Percentiles rank a stretch among this genome's conserved stretches.
phyloP scores from a whole-genome alignment of 352 stramenopile species.

The Globisporangium cystogenes region DNA sequence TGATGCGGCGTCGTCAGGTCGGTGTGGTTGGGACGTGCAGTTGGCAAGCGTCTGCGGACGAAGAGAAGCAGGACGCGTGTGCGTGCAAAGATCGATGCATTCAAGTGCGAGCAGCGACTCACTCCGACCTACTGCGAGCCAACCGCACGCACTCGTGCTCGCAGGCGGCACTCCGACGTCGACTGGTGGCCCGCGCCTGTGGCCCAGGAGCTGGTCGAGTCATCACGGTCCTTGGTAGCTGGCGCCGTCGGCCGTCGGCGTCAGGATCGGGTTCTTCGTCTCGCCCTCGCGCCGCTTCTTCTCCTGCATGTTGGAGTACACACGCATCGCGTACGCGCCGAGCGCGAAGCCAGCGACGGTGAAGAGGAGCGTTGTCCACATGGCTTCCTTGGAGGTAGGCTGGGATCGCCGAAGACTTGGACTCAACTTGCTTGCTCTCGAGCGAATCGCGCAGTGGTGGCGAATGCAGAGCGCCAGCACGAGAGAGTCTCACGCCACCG shows the following conservation, averaged over 20 bases:
- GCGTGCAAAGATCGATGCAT: no score
- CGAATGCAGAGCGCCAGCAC: not conserved
- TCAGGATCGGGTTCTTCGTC: conserved; percentile 6
- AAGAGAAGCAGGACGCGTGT: no score
- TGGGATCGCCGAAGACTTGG: not conserved
- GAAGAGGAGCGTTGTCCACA: conserved; percentile 6
- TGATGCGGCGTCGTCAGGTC: not conserved
- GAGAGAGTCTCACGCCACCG: not conserved
- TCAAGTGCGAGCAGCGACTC: no score
- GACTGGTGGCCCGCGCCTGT: no score
- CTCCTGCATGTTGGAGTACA: not conserved
- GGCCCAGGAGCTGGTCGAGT: no score
- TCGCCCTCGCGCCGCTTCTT: conserved; percentile 5
- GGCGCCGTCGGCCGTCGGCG: not conserved
- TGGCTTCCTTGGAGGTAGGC: not conserved
- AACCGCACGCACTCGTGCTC: no score
- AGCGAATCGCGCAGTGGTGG: not conserved
- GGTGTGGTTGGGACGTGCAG: no score
- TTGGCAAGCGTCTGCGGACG: not conserved
- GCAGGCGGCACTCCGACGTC: no score
- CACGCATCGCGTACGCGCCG: conserved; percentile 8
- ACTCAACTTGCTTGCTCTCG: not conserved
- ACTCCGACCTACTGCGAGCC: no score
- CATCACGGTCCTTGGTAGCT: conserved; percentile 6
- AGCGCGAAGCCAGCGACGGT: conserved; percentile 8